These are phyloP conservation scores for Colletotrichum echinochloae DNA, from an alignment of 2,329 filamentous ascomycete genomes.

Conservation along the genomic window DNA sequence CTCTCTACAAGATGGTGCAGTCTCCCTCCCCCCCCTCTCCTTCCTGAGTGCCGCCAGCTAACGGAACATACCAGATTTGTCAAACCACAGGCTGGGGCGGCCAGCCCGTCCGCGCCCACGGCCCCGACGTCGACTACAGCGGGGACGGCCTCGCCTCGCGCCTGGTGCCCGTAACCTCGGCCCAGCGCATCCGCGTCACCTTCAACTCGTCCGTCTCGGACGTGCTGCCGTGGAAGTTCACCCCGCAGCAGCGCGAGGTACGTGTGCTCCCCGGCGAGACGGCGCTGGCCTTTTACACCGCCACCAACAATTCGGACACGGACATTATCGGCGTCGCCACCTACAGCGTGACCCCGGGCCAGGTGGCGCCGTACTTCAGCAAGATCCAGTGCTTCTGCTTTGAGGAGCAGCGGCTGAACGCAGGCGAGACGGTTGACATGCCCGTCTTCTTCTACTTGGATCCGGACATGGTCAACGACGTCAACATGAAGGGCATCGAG, in stretches of 20 bases:
- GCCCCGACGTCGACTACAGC: conserved; percentile 56
- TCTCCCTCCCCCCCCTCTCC: not conserved
- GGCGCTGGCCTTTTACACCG: conserved; percentile 96
- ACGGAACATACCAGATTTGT: conserved; percentile 70
- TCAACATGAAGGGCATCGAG: conserved; percentile 93
- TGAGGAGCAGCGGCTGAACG: conserved; percentile 93
- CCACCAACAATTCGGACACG: conserved; percentile 87
- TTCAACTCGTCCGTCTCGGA: conserved; percentile 97
- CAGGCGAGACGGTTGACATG: conserved; percentile 98
- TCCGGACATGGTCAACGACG: conserved; percentile 90
- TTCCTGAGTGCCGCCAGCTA: conserved; percentile 16
- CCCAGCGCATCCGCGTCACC: conserved; percentile 90
- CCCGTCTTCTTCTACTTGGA: conserved; percentile 99
- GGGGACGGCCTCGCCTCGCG: conserved; percentile 77
- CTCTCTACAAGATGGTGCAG: conserved; percentile 85
- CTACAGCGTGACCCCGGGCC: conserved; percentile 95
- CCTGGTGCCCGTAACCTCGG: conserved; percentile 82
- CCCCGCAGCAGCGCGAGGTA: conserved; percentile 95
- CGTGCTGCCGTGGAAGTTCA: conserved; percentile 96
- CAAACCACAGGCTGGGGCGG: conserved; percentile 92
- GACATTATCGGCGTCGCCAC: conserved; percentile 99
- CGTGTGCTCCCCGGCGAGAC: conserved; percentile 96
- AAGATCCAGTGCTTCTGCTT: conserved; percentile 99
- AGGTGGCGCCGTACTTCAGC: conserved; percentile 97
- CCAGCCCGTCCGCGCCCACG: conserved; percentile 86